Evolutionary conservation across 371 early-diverging fungal species (phyloP), one percentile per base, ranked within the genome.

Genomic region (Mucor indicus): DNA sequence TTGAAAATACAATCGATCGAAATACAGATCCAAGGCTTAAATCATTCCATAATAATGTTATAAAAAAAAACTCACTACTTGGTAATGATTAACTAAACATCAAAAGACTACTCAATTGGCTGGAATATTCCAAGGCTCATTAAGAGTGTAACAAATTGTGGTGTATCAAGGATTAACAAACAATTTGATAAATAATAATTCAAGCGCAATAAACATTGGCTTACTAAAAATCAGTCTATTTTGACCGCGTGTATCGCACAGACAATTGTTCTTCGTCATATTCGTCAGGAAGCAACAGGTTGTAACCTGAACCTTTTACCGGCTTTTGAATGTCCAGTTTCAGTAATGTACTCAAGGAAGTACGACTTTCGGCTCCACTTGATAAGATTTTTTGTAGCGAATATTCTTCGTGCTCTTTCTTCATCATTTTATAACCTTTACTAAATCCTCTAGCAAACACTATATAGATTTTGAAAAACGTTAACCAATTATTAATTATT

Each of bases 41-140:
- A 39, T 24, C 39, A 39, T 22, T 39, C 39, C 39, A 39, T 39
- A 13, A 39, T 39, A 24, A 23, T 39, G 23, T 39, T n/a, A n/a
- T n/a, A n/a, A n/a, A n/a, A 39, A 39, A 39, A 39, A 39, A 39
- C 39, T 22, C 13, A 21, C 11, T 39, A 39, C 13, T 39, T 23
- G 23, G 39, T 39, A 39, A 39, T 39, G 39, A 39, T 39, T 13
- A 39, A 24, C 13, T 22, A 7, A 39, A 22, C 23, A 21, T 21
- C 3, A 38, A 21, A 38, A 19, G 23, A 19, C 38, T 38, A 21
- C 16, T 19, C n/a, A n/a, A n/a, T n/a, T n/a, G n/a, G n/a, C n/a
- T n/a, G n/a, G n/a, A n/a, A 19, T 4, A 38, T 16, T 38, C 9
- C 38, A 16, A 19, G 38, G 21, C 6, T 16, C 16, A 19, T 38